A percentile compares a stretch with the other conserved stretches of the same genome.
Evolutionary conservation across 305 asterid genomes (phyloP).

Genomic region (Fraxinus greggii): DNA sequence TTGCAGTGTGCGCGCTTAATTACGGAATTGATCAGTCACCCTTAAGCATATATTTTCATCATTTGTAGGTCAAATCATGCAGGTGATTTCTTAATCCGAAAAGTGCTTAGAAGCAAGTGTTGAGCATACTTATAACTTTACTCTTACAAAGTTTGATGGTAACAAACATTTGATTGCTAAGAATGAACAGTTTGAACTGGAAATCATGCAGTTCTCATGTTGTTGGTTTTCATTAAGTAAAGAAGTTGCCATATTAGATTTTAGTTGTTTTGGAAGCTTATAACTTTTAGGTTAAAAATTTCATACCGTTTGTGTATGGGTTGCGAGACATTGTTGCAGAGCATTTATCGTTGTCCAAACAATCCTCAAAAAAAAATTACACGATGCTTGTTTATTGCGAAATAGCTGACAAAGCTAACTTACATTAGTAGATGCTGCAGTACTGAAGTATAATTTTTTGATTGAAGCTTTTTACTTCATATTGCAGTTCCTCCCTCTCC

Average conservation of each 20-base stretch:
- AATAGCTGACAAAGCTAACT: neutral
- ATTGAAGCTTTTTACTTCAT: slow-evolving; percentile 27
- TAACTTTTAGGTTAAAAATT: slow-evolving; percentile 10
- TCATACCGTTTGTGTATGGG: neutral
- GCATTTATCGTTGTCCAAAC: neutral
- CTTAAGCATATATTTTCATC: neutral
- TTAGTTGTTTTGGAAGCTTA: slow-evolving; percentile 7
- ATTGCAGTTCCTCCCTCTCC: slow-evolving; percentile 93
- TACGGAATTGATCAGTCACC: neutral
- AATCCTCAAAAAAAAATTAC: neutral
- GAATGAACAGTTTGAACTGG: slow-evolving; percentile 1
- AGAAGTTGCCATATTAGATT: slow-evolving; percentile 15
- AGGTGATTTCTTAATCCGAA: neutral
- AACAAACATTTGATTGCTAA: slow-evolving; percentile 17
- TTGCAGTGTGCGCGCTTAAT: neutral
- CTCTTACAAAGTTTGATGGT: neutral
- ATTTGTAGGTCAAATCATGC: neutral
- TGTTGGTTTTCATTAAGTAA: slow-evolving; percentile 4
- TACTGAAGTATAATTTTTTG: neutral
- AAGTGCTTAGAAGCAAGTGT: neutral
- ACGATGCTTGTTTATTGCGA: neutral
- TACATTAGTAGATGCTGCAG: slow-evolving; percentile 4
- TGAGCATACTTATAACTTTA: neutral
- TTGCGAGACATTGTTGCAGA: neutral
- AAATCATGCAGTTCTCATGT: neutral